phyloP scores from a whole-genome alignment of 2,329 filamentous ascomycete species.

The Pestalotiopsis sp. region DNA sequence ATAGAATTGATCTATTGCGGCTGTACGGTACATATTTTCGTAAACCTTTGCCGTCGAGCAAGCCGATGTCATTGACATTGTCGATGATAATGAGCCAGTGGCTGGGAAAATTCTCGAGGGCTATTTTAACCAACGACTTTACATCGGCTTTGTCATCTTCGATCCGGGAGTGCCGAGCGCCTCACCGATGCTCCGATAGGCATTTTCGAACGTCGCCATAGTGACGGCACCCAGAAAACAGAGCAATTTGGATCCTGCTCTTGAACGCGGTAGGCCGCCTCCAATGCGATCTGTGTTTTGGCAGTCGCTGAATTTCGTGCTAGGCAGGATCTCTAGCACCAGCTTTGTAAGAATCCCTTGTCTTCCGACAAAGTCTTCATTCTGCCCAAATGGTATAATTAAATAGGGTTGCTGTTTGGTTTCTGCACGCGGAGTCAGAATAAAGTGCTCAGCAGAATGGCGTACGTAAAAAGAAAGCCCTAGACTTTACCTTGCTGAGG shows the following conservation, averaged over 20 bases:
- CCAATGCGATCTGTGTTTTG: slow-evolving; percentile 40
- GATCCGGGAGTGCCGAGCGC: slow-evolving; percentile 26
- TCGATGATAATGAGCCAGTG: slow-evolving; percentile 45
- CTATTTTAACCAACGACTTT: slow-evolving; percentile 34
- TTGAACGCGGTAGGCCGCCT: slow-evolving; percentile 30
- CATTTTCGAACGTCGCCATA: slow-evolving; percentile 32
- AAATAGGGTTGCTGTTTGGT: no score
- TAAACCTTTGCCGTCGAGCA: slow-evolving; percentile 18
- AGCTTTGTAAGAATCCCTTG: neutral
- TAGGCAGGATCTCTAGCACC: neutral
- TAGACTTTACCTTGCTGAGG: no score
- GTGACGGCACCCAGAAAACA: slow-evolving; percentile 39
- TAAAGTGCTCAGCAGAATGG: no score
- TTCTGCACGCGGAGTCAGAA: no score
- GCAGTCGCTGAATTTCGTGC: slow-evolving; percentile 18
- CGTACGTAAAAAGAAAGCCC: no score
- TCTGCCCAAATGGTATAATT: neutral
- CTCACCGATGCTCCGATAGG: slow-evolving; percentile 34
- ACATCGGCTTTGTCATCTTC: slow-evolving; percentile 35
- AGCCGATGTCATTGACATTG: slow-evolving; percentile 39
- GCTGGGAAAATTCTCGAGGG: slow-evolving; percentile 26
- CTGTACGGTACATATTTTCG: neutral
- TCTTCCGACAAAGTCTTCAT: neutral
- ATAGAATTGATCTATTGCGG: neutral
- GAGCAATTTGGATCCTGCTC: slow-evolving; percentile 29